Evolutionary conservation across 768 basidiomycete species (phyloP), one percentile per base, ranked within the genome.

Genomic region (Lactarius indigo): DNA sequence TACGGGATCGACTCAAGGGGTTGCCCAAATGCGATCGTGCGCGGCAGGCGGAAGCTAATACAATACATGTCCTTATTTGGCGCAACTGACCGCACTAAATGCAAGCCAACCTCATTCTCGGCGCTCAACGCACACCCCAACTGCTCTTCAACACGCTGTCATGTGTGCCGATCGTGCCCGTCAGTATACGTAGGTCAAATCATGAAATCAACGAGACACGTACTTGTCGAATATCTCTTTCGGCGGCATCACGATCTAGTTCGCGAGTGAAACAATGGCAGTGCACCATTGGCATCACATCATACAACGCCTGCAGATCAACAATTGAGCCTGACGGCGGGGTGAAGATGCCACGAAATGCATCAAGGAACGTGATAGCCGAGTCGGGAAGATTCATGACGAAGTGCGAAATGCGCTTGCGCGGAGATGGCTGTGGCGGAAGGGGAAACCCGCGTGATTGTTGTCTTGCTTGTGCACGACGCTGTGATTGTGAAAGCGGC

Each of bases 41-140:
- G 74, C 23, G 89, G 87, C 10, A 92, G 79, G 69, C 85, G 76
- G 82, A 99, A 98, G 76, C 90, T 90, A 63, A 99, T 85, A 76
- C 96, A 96, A 76, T 96, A 98, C 96, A 98, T 98, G 73, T 94
- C 90, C 78, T 99, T 98, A 77, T 87, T 91, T 8, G 96, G 96
- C 1, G 97, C 94, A 12, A 98, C 97, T 12, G 90, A 89, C 63
- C 97, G 88, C 58, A 99, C 96, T 70, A 88, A 82, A 72, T 94
- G 89, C 9, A 93, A 17, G 76, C 75, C 44, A 81, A 79, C 28
- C 85, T 72, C 78, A n/a, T 85, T 82, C 13, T 79, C 78, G 13
- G 58, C 39, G 17, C 79, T 77, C 61, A 96, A 72, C 42, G 77
- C 61, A 70, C 81, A 74, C 35, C 87, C 88, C 35, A 97, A 77